A percentile compares a stretch with the other conserved stretches of the same genome.
Evolutionary conservation across 2,329 filamentous ascomycete genomes (phyloP).

Genomic region (Dothidotthia symphoricarpi): DNA sequence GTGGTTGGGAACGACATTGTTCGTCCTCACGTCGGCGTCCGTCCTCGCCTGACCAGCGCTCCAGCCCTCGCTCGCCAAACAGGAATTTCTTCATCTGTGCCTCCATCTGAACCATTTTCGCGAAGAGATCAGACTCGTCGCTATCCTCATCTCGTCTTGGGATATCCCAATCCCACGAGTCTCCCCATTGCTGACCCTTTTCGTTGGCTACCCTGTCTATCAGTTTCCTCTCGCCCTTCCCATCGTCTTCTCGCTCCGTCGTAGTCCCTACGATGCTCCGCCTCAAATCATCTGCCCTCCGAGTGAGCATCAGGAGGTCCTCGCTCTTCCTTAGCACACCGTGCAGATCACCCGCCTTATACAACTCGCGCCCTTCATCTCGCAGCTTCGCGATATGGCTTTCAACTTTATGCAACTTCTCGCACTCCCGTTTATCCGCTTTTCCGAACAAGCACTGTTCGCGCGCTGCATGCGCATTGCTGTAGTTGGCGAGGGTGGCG

Average conservation of each 20-base stretch:
- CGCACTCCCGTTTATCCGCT: constrained; percentile 28
- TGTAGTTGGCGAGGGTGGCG: constrained; percentile 32
- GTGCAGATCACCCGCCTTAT: constrained; percentile 27
- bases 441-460: constrained; percentile 36
- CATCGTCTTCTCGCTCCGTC: not conserved
- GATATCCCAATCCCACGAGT: constrained; percentile 38
- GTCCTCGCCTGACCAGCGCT: not conserved
- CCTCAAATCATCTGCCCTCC: constrained; percentile 26
- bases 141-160: constrained; percentile 24
- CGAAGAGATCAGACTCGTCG: not conserved
- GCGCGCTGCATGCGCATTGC: constrained; percentile 29
- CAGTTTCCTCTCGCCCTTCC: constrained; percentile 14
- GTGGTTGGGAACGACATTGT: constrained; percentile 9
- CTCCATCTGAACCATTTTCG: constrained; percentile 1
- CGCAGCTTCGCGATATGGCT: constrained; percentile 19
- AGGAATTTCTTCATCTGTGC: constrained; percentile 2
- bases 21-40: not conserved
- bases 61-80: not conserved
- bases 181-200: constrained; percentile 37
- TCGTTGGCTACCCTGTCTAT: constrained; percentile 30
- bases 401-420: constrained; percentile 26
- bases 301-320: constrained; percentile 28
- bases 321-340: constrained; percentile 34
- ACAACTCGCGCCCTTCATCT: constrained; percentile 27
- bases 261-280: constrained; percentile 22